Conservation (phyloP, 371 early-diverging fungal species). For the Gilbertella persicaria region DNA sequence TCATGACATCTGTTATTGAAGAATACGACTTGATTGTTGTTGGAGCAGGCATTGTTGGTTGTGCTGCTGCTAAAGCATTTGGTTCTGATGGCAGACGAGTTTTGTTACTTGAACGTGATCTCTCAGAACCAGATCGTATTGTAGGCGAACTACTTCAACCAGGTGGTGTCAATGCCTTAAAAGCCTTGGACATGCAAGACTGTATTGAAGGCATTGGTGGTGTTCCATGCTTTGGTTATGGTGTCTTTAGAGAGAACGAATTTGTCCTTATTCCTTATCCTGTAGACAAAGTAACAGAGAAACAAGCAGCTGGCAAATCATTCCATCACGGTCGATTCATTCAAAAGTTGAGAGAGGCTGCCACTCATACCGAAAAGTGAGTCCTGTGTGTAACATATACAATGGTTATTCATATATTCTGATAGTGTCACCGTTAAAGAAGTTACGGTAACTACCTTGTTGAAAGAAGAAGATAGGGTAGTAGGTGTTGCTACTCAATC, state of each 20-base stretch:
- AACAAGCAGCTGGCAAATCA: constrained; percentile 64
- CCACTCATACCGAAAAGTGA: constrained; percentile 60
- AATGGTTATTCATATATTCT: background rate
- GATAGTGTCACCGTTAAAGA: constrained; percentile 74
- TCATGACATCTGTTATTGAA: background rate
- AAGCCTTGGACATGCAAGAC: constrained; percentile 73
- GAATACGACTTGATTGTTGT: constrained; percentile 81
- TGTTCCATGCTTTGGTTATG: constrained; percentile 87
- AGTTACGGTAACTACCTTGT: constrained; percentile 66
- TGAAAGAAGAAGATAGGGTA: constrained; percentile 53
- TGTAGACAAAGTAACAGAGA: constrained; percentile 45
- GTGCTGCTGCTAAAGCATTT: constrained; percentile 79
- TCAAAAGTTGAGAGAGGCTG: constrained; percentile 77
- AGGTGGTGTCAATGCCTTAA: constrained; percentile 84
- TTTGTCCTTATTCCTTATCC: constrained; percentile 68
- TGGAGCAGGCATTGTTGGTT: constrained; percentile 92
- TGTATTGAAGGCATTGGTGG: constrained; percentile 76
- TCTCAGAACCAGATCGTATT: constrained; percentile 91
- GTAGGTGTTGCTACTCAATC: constrained; percentile 53
- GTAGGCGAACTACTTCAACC: constrained; percentile 97
- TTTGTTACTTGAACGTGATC: constrained; percentile 81
- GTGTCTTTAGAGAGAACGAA: constrained; percentile 62
- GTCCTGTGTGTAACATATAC: constrained; percentile 7
- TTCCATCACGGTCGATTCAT: constrained; percentile 96
- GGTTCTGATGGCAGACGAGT: constrained; percentile 73